Evolutionary conservation across 768 basidiomycete species (phyloP), one percentile per base, ranked within the genome.

Genomic region (Rhizopogon vesiculosus): DNA sequence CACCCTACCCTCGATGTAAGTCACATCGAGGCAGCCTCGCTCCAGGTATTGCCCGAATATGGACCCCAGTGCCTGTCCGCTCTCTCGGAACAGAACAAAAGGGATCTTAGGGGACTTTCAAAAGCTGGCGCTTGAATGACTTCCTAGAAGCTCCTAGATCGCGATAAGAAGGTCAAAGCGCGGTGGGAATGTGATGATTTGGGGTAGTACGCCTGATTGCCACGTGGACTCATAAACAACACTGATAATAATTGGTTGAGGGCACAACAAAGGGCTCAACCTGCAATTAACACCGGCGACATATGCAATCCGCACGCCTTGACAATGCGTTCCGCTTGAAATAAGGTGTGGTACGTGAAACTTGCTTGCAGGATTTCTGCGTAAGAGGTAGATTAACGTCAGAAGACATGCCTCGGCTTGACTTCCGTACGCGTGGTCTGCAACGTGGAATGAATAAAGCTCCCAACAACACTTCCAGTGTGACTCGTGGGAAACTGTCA

Each of bases 21-120:
- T 70, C 69, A 70, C 69, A 72, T 70, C 65, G 69, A 70, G 69
- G 69, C 67, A 35, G 69, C 69, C 69, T 67, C 63, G 64, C 68
- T 65, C 68, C 69, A 62, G 53, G 54, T 25, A 4, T 25, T 4
- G 25, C 25, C 25, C 63, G 39, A 54, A 63, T 60, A 41, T 58
- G 56, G 52, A 59, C 51, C 41, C 45, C 13, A 43, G 45, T 51
- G 41, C 7, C 68, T 68, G 29, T 9, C 28, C 44, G 7, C 42
- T 60, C 51, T 53, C 42, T 42, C 35, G 29, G 39, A 56, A 56
- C 31, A 55, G 48, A 56, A 61, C 45, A 55, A 57, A 57, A 60
- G 53, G 40, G 45, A 45, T 22, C 38, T 57, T 38, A 25, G 25
- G 25, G 25, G 25, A 25, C 25, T 25, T 25, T 25, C 4, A 25